Percentiles rank a stretch among this genome's conserved stretches.
Conservation (phyloP, 2,329 filamentous ascomycete species). For the Passalora sequoiae region DNA sequence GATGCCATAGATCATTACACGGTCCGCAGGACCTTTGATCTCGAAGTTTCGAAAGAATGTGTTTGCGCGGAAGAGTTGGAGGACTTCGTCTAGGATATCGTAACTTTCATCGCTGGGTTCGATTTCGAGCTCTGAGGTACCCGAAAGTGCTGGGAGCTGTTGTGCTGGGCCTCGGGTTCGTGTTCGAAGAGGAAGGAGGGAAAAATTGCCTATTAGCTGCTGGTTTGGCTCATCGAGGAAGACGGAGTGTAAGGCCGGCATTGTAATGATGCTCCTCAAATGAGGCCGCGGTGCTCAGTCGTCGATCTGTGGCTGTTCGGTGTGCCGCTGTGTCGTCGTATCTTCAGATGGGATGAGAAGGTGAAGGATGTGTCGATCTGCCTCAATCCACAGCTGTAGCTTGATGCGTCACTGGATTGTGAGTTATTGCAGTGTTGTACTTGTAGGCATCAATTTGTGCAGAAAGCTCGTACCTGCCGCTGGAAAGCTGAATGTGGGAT, state of each 20-base stretch:
- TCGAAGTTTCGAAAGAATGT: conserved; percentile 99
- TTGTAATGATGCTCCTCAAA: conserved; percentile 16
- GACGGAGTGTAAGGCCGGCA: conserved; percentile 85
- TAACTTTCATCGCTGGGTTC: conserved; percentile 89
- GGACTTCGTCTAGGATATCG: conserved; percentile 91
- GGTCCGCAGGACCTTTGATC: conserved; percentile 92
- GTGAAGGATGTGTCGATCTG: too few species aligned
- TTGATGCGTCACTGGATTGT: too few species aligned
- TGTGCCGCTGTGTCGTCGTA: too few species aligned
- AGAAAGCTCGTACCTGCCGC: conserved; percentile 6
- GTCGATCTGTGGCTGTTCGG: too few species aligned
- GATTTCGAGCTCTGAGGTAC: conserved; percentile 52
- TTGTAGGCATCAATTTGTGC: too few species aligned
- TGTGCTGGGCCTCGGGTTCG: conserved; percentile 93
- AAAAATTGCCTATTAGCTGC: conserved; percentile 77
- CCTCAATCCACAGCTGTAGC: too few species aligned
- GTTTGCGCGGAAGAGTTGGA: conserved; percentile 91
- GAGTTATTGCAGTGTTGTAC: too few species aligned
- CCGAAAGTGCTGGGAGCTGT: conserved; percentile 59
- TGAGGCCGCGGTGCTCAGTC: not conserved
- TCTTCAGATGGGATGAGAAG: not conserved
- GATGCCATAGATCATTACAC: conserved; percentile 93
- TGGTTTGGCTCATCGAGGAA: conserved; percentile 77
- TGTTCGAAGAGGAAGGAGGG: conserved; percentile 88
- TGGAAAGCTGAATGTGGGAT: too few species aligned